Conservation (phyloP, 2,329 filamentous ascomycete species). For the Aureobasidium musti region DNA sequence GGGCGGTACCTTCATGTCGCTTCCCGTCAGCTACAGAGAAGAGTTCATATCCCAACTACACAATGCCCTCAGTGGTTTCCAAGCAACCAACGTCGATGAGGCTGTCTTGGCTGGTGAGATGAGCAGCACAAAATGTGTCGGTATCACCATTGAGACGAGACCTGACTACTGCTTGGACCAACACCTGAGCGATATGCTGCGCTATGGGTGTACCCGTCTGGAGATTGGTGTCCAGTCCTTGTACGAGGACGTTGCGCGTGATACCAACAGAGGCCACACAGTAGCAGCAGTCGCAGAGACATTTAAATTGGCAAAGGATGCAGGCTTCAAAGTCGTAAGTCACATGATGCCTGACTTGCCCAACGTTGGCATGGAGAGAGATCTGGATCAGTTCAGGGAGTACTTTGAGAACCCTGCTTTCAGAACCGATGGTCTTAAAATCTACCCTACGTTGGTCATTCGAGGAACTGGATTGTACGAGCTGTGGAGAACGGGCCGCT, state of each 20-base stretch:
- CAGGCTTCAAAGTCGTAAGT: constrained; percentile 97
- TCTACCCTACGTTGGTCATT: constrained; percentile 96
- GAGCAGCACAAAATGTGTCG: constrained; percentile 96
- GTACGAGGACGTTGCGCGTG: constrained; percentile 97
- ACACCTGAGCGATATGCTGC: constrained; percentile 93
- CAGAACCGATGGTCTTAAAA: constrained; percentile 94
- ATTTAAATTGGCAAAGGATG: constrained; percentile 95
- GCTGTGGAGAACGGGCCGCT: constrained; percentile 92
- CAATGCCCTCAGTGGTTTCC: constrained; percentile 94
- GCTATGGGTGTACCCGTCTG: constrained; percentile 94
- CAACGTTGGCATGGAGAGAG: constrained; percentile 97
- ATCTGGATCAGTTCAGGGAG: constrained; percentile 93
- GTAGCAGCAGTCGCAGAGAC: constrained; percentile 95
- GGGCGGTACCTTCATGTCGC: constrained; percentile 98
- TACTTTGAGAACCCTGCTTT: constrained; percentile 98
- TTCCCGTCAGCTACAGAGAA: constrained; percentile 84
- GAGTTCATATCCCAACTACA: constrained; percentile 94
- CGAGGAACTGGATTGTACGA: constrained; percentile 96
- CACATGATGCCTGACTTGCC: constrained; percentile 99
- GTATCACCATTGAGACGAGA: constrained; percentile 96
- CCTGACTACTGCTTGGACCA: constrained; percentile 96
- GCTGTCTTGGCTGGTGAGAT: constrained; percentile 92
- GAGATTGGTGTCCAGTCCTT: constrained; percentile 95
- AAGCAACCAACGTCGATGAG: constrained; percentile 91
- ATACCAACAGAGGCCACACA: constrained; percentile 95